Conservation (phyloP, 2,329 filamentous ascomycete species). For the Aspergillus flavus region DNA sequence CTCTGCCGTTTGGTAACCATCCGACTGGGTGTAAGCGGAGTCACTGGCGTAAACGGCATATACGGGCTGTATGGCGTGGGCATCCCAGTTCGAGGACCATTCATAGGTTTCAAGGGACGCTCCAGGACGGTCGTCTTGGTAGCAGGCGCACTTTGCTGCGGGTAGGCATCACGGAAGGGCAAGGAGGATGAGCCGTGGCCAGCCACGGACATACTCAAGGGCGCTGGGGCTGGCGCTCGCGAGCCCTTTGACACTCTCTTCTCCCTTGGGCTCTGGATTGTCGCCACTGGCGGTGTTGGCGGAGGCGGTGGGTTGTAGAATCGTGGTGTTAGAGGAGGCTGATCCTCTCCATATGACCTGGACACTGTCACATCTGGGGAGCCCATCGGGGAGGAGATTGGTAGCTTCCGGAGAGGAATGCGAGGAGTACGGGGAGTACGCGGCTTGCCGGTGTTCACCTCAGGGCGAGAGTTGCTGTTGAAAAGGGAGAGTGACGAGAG, state of each 20-base stretch:
- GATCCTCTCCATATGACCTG: conserved; percentile 50
- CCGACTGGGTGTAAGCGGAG: conserved; percentile 51
- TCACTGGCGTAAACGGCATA: conserved; percentile 54
- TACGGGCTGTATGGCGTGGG: conserved; percentile 55
- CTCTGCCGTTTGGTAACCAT: conserved; percentile 49
- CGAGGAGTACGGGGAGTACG: conserved; percentile 47
- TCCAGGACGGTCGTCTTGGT: conserved; percentile 55
- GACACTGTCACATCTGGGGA: conserved; percentile 48
- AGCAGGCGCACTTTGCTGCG: conserved; percentile 46
- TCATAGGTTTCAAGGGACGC: conserved; percentile 37
- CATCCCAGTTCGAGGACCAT: conserved; percentile 50
- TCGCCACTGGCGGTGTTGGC: conserved; percentile 40
- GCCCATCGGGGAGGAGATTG: conserved; percentile 59
- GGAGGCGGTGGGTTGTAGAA: conserved; percentile 59
- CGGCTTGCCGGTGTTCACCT: conserved; percentile 43
- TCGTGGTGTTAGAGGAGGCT: conserved; percentile 60
- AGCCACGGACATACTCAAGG: conserved; percentile 34
- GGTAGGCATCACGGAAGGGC: conserved; percentile 49
- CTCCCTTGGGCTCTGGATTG: conserved; percentile 41
- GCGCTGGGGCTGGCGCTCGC: conserved; percentile 31
- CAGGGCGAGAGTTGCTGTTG: conserved; percentile 43
- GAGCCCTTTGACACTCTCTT: conserved; percentile 19
- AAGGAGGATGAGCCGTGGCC: conserved; percentile 38
- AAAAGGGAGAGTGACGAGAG: conserved; percentile 46
- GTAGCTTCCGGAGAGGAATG: conserved; percentile 54